A percentile compares a stretch with the other conserved stretches of the same genome.
phyloP scores from a whole-genome alignment of 2,329 filamentous ascomycete species.

The Akanthomyces uredinophilus region DNA sequence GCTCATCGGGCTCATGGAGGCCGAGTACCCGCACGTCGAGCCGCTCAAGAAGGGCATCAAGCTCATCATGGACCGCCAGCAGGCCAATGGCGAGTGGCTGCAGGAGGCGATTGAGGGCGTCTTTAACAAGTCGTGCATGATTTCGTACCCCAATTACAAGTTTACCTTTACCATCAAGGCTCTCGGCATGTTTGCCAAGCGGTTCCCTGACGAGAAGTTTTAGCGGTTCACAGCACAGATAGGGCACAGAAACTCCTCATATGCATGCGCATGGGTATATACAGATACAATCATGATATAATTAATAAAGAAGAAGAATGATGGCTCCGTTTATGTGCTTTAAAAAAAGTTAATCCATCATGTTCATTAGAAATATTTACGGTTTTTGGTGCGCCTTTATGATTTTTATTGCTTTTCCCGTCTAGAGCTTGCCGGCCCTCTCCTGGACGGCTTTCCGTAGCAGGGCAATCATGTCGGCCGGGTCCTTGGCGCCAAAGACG shows the following conservation, averaged over 20 bases:
- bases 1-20: constrained; percentile 74
- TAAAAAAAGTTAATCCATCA: background rate
- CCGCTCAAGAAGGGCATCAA: constrained; percentile 69
- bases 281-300: background rate
- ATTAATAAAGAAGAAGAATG: background rate
- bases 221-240: constrained; percentile 6
- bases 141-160: constrained; percentile 98
- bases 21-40: constrained; percentile 69
- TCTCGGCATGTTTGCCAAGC: constrained; percentile 77
- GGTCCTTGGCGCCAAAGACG: constrained; percentile 88
- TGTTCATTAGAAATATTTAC: background rate
- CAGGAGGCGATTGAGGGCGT: constrained; percentile 97
- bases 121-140: constrained; percentile 99
- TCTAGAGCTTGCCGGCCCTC: constrained; percentile 36
- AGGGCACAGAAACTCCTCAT: background rate
- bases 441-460: constrained; percentile 75
- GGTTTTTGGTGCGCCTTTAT: background rate
- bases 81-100: constrained; percentile 85
- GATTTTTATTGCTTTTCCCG: background rate
- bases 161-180: constrained; percentile 94
- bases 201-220: constrained; percentile 62
- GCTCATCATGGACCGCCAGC: constrained; percentile 80
- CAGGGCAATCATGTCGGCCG: constrained; percentile 77
- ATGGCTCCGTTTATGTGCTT: constrained; percentile 6
- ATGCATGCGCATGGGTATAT: background rate